phyloP scores from a whole-genome alignment of 2,329 filamentous ascomycete genomes.

The Sporothrix dimorphospora region DNA sequence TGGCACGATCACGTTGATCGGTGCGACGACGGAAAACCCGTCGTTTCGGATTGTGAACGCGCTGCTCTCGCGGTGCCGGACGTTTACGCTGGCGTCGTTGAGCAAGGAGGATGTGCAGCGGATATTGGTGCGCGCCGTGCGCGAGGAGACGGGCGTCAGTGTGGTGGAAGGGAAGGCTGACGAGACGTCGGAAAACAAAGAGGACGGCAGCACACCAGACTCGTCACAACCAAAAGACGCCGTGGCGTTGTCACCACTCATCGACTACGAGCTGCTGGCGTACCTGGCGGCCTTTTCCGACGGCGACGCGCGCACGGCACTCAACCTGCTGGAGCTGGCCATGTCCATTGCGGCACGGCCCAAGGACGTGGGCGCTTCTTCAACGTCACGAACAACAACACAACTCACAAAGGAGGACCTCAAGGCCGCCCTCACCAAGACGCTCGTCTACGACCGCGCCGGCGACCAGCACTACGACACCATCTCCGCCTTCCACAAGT shows the following conservation, averaged over 20 bases:
- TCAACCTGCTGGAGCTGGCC: slow-evolving; percentile 90
- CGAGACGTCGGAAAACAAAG: background rate
- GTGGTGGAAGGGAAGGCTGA: background rate
- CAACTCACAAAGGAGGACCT: slow-evolving; percentile 77
- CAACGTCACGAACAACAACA: too few species aligned
- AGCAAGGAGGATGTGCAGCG: slow-evolving; percentile 69
- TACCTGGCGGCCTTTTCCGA: slow-evolving; percentile 88
- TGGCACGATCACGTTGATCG: slow-evolving; percentile 87
- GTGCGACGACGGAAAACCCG: slow-evolving; percentile 95
- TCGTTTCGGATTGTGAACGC: slow-evolving; percentile 91
- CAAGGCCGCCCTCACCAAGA: slow-evolving; percentile 84
- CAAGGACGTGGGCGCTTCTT: slow-evolving; percentile 43
- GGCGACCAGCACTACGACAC: slow-evolving; percentile 98
- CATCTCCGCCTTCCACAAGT: slow-evolving; percentile 96
- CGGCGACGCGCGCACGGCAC: slow-evolving; percentile 87
- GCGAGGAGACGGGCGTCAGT: slow-evolving; percentile 51
- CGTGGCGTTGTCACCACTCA: slow-evolving; percentile 53
- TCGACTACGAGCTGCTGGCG: slow-evolving; percentile 74
- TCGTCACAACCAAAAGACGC: slow-evolving; percentile 32
- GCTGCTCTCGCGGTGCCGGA: slow-evolving; percentile 84
- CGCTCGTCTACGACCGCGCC: slow-evolving; percentile 89
- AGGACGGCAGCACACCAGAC: background rate
- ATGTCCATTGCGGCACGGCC: slow-evolving; percentile 66
- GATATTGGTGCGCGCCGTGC: slow-evolving; percentile 77
- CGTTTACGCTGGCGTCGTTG: slow-evolving; percentile 82